Evolutionary conservation across 192 early-diverging fungal genomes (phyloP).

Genomic region (Backusella parvicylindrica): DNA sequence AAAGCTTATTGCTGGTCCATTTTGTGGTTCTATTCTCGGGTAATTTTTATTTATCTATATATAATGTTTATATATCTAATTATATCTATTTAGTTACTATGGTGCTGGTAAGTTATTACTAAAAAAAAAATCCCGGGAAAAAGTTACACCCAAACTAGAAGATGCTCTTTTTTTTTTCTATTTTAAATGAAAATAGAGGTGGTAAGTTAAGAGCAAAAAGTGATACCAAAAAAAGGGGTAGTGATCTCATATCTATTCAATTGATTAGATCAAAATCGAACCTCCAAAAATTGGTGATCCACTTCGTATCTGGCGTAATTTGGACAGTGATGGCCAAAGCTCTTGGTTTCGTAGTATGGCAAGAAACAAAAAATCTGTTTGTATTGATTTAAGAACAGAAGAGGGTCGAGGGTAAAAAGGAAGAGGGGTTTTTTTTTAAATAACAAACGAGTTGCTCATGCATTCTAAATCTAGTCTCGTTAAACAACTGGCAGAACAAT

Average conservation of each 20-base stretch:
- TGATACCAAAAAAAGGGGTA: not conserved
- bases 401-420: constrained; percentile 40
- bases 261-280: constrained; percentile 52
- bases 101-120: constrained; percentile 25
- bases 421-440: not conserved
- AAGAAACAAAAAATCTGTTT: constrained; percentile 48
- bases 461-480: constrained; percentile 7
- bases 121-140: too few species aligned
- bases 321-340: constrained; percentile 42
- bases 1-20: constrained; percentile 48
- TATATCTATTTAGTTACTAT: constrained; percentile 26
- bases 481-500: constrained; percentile 27
- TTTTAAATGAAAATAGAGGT: constrained; percentile 33
- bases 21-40: constrained; percentile 49
- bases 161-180: not conserved
- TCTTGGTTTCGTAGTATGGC: constrained; percentile 46
- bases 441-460: not conserved
- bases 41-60: constrained; percentile 4
- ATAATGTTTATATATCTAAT: not conserved
- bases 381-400: constrained; percentile 38
- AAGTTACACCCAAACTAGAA: too few species aligned
- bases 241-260: too few species aligned
- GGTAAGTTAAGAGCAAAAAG: constrained; percentile 23
- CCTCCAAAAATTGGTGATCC: constrained; percentile 44
- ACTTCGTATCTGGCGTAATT: constrained; percentile 40